Base-by-base conservation (phyloP, 768 basidiomycete species). In the Kwoniella heveanensis region DNA sequence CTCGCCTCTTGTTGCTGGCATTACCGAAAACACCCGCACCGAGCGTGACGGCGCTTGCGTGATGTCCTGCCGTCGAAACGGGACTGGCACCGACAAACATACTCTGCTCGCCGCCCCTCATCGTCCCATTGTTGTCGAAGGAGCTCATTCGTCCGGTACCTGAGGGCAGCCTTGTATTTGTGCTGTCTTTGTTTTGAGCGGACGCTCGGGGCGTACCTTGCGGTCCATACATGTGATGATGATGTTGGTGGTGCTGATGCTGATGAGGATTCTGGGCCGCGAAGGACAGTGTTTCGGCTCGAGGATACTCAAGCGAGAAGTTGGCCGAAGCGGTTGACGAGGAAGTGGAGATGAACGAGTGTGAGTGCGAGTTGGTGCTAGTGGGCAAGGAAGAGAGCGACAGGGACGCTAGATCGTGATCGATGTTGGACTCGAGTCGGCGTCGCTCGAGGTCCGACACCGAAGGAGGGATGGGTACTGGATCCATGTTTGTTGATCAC, bases 41-140 rank as follows among this genome's bases (percentile, higher is more conserved):
- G 19, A 96, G 83, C 0, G 93, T 95, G 56, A 95, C 82, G 1
- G 86, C 91, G 67, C 89, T 91, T 25, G 91, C 92, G 80, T 96
- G 93, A 79, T 96, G 93, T 1, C 88, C 90, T 9, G 86, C 87
- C 0, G 92, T 94, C 0, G 90, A 92, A 62, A 91, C 70, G 2
- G 77, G 77, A 57, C 71, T 73, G 2, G 64, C 69, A 9, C 60
- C 72, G 15, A 73, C 54, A 60, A 71, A 73, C 46, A 70, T 54
- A 26, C 64, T 62, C 29, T 66, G 64, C 37, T 63, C 54, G 1
- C 19, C 50, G 3, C 39, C 50, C 8, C 39, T 9, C 3, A 44
- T 44, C 39, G 39, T 44, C 4, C 39, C 39, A 19, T 44, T 44
- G 53, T 17, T 13, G 39, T 55, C 55, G 27, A 57, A 64, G 27